A percentile compares a stretch with the other conserved stretches of the same genome.
phyloP scores from a whole-genome alignment of 2,329 filamentous ascomycete genomes.

The Emergomyces orientalis region DNA sequence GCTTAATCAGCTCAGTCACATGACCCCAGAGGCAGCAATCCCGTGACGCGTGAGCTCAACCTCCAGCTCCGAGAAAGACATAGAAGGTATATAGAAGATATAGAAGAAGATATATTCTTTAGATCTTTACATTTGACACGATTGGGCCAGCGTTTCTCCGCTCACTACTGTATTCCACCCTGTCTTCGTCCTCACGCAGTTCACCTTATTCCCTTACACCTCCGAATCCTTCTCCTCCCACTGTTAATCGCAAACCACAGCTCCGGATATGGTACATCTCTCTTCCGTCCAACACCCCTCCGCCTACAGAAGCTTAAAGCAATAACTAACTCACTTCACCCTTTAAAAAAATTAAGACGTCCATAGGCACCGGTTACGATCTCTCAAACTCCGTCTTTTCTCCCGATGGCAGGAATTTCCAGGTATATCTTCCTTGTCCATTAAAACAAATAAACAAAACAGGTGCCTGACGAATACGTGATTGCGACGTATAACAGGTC shows the following conservation, averaged over 20 bases:
- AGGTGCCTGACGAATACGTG: conserved; percentile 12
- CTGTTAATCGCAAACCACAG: background rate
- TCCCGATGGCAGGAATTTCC: conserved; percentile 96
- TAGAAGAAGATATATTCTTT: background rate
- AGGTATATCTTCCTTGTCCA: conserved; percentile 45
- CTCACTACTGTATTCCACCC: background rate
- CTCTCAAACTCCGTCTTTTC: conserved; percentile 99
- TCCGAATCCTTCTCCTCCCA: background rate
- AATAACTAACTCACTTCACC: conserved; percentile 1
- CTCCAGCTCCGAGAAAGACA: background rate
- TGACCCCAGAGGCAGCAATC: conserved; percentile 14
- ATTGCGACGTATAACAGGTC: conserved; percentile 40
- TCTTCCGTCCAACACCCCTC: background rate
- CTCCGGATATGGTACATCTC: conserved; percentile 8
- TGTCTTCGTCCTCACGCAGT: background rate
- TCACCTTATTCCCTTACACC: background rate
- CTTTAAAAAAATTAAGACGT: conserved; percentile 56
- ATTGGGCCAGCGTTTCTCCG: background rate
- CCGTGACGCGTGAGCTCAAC: conserved; percentile 14
- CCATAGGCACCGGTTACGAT: conserved; percentile 99
- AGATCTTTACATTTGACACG: background rate
- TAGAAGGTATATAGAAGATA: background rate
- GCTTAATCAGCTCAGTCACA: no score
- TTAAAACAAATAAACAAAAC: background rate
- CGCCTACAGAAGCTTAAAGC: conserved; percentile 13